Evolutionary conservation across 768 basidiomycete species (phyloP), one percentile per base, ranked within the genome.

Genomic region (Leccinum arenicola): DNA sequence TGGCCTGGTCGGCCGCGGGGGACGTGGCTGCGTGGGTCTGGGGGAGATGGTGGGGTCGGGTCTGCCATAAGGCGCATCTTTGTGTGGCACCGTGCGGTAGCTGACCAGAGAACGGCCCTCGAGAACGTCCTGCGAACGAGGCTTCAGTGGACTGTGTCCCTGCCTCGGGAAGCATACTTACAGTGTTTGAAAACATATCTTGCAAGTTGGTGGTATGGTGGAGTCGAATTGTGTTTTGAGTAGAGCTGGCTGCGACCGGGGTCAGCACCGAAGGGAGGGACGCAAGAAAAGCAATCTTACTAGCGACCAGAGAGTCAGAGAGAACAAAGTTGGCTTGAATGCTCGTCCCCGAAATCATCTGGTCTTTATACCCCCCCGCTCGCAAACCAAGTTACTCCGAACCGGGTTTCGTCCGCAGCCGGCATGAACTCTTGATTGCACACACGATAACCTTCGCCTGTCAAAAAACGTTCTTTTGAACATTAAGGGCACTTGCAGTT

Each of bases 281-380:
- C 6, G 35, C 11, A 4, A 2, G 47, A 2, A 6, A 45, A 27
- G 29, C 2, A 1, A 31, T 27, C 52, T 38, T 43, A 69, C 67
- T 14, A 8, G 51, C 7, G 11, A 38, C 4, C 36, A 52, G 25
- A 15, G 17, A 4, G 15, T 9, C 11, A n/a, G 5, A n/a, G 43
- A 10, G 21, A 38, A 4, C 6, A 19, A 31, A 11, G 14, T 35
- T 66, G 59, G 31, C 27, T 50, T 10, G 48, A 50, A 23, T 6
- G 1, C 38, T 12, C 29, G 15, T 19, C 21, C 27, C 29, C 2
- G 2, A 14, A 3, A 2, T 7, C 23, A 14, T 1, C 15, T 14
- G 11, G 3, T 11, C 36, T 62, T 68, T 66, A 61, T 68, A 65
- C 40, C 19, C 9, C 21, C 15, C 8, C 8, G 1, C 21, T 31